Conservation (phyloP, 495 filamentous ascomycete species). For the Penicillium angulare region DNA sequence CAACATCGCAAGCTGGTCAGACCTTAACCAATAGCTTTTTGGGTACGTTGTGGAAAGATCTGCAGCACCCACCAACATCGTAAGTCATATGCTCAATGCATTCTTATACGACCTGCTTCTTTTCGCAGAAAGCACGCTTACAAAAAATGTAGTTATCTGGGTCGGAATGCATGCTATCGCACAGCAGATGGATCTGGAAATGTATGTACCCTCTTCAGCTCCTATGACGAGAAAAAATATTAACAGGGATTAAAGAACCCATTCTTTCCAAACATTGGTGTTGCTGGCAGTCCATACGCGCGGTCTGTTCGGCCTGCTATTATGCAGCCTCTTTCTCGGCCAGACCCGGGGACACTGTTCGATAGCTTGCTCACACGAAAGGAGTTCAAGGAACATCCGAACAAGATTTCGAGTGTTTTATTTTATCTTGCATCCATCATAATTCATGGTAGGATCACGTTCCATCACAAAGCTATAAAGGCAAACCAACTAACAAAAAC, state of each 20-base stretch:
- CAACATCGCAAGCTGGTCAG: conserved; percentile 50
- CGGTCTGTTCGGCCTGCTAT: conserved; percentile 65
- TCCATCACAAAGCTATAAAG: no score
- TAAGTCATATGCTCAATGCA: conserved; percentile 32
- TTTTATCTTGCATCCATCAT: conserved; percentile 91
- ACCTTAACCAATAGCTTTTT: conserved; percentile 60
- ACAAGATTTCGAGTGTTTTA: conserved; percentile 80
- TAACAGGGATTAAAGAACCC: conserved; percentile 44
- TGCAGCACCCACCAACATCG: conserved; percentile 66
- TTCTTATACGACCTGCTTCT: background rate
- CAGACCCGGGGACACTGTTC: conserved; percentile 76
- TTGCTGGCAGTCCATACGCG: conserved; percentile 64
- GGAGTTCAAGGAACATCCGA: conserved; percentile 63
- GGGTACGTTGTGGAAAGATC: conserved; percentile 62
- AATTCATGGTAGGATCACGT: conserved; percentile 64
- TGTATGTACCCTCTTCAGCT: conserved; percentile 22
- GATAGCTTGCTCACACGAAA: conserved; percentile 69
- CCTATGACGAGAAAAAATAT: background rate
- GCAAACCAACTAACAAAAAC: no score
- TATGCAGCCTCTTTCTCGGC: conserved; percentile 61
- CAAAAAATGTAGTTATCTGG: conserved; percentile 48
- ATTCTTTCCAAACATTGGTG: conserved; percentile 64
- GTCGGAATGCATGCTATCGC: conserved; percentile 57
- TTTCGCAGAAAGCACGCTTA: conserved; percentile 8
- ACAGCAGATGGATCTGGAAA: conserved; percentile 71